Conservation (phyloP, 257 asterid genomes). For the Solanum sejunctum region DNA sequence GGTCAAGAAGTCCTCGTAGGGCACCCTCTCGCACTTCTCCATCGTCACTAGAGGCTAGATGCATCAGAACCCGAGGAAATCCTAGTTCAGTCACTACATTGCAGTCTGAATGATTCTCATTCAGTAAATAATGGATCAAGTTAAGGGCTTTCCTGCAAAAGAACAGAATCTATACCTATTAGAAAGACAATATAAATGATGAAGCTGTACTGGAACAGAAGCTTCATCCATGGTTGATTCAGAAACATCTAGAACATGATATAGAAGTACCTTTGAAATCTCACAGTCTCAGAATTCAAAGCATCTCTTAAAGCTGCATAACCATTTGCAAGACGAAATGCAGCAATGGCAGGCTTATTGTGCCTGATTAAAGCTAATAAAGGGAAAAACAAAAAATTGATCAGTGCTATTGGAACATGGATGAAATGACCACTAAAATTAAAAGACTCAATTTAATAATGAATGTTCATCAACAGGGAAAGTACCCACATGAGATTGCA, state of each 20-base stretch:
- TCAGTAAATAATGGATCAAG: slow-evolving; percentile 52
- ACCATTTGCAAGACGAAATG: slow-evolving; percentile 81
- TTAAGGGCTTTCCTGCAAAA: slow-evolving; percentile 76
- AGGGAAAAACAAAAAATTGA: neutral
- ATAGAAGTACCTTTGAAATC: slow-evolving; percentile 55
- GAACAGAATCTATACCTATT: neutral
- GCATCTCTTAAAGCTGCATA: slow-evolving; percentile 68
- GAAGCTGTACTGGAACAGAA: neutral
- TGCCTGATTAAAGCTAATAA: slow-evolving; percentile 69
- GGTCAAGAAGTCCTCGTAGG: slow-evolving; percentile 60
- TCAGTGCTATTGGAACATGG: neutral
- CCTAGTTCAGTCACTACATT: slow-evolving; percentile 46
- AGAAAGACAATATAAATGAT: neutral
- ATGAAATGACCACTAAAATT: neutral
- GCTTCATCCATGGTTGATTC: neutral
- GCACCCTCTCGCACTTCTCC: slow-evolving; percentile 78
- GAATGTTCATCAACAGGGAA: neutral
- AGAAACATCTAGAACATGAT: neutral
- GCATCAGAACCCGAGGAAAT: slow-evolving; percentile 51
- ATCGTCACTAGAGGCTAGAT: slow-evolving; percentile 70
- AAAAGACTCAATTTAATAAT: neutral
- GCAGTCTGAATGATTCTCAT: slow-evolving; percentile 50
- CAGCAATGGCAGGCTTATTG: slow-evolving; percentile 60
- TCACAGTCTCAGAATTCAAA: slow-evolving; percentile 47
- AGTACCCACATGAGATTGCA: slow-evolving; percentile 70